Evolutionary conservation across 176 grass and related monocot genomes (phyloP).

Genomic region (Luzula sylvatica): DNA sequence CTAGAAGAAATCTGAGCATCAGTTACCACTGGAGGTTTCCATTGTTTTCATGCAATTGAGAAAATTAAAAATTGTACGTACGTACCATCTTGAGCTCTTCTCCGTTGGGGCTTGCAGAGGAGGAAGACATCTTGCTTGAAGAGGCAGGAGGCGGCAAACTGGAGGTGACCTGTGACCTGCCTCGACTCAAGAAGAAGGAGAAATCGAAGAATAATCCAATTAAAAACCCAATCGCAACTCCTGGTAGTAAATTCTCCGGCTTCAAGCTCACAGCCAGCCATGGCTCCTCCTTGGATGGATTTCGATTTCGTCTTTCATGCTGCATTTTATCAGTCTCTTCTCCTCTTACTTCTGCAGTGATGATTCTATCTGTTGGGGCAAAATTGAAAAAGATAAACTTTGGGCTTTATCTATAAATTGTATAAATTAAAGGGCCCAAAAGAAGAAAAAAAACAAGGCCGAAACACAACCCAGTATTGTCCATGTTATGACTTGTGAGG

Average conservation of each 20-base stretch:
- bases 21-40: background rate
- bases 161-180: slow-evolving; percentile 13
- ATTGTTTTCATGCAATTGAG: background rate
- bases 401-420: no score
- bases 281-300: slow-evolving; percentile 51
- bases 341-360: background rate
- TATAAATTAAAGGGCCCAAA: no score
- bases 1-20: slow-evolving; percentile 22
- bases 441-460: background rate
- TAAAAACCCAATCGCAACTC: slow-evolving; percentile 65
- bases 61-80: background rate
- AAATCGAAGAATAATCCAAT: slow-evolving; percentile 59
- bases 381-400: no score
- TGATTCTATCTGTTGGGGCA: background rate
- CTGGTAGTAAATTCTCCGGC: slow-evolving; percentile 58
- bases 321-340: slow-evolving; percentile 18
- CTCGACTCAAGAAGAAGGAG: slow-evolving; percentile 28
- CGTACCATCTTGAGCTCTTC: slow-evolving; percentile 96
- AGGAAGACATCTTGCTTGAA: slow-evolving; percentile 31
- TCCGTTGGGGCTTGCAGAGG: slow-evolving; percentile 9
- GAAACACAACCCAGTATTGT: no score
- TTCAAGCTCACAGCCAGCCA: slow-evolving; percentile 68
- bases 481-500: no score
- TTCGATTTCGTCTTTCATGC: slow-evolving; percentile 27
- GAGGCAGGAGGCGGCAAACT: slow-evolving; percentile 20